Percentiles rank a stretch among this genome's conserved stretches.
Conservation (phyloP, 2,329 filamentous ascomycete species). For the Zymoseptoria tritici region DNA sequence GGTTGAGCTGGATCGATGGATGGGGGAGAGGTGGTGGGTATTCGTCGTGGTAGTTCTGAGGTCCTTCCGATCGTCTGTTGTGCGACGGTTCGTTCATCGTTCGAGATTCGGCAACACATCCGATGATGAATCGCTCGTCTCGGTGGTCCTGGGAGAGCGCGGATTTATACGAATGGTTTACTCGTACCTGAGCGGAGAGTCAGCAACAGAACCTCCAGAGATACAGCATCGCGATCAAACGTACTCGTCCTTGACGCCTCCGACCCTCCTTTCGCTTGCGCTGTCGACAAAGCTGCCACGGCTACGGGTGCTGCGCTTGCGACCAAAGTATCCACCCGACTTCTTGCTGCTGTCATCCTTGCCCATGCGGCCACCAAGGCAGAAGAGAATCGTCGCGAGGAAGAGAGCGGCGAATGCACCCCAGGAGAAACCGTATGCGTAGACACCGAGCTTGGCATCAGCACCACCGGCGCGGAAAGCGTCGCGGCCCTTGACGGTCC, state of each 20-base stretch:
- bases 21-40: not conserved
- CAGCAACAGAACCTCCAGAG: too few species aligned
- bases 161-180: not conserved
- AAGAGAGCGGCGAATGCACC: constrained; percentile 59
- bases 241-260: constrained; percentile 61
- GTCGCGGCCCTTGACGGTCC: constrained; percentile 63
- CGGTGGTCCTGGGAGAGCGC: too few species aligned
- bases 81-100: too few species aligned
- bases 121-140: too few species aligned
- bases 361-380: constrained; percentile 49
- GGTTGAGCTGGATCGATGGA: not conserved
- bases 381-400: constrained; percentile 61
- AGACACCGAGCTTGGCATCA: constrained; percentile 54
- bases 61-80: too few species aligned
- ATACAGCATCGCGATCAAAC: constrained; percentile 33
- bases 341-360: constrained; percentile 34
- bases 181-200: not conserved
- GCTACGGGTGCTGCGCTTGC: constrained; percentile 42
- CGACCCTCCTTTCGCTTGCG: constrained; percentile 50
- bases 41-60: too few species aligned
- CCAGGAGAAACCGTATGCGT: constrained; percentile 74
- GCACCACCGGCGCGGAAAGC: constrained; percentile 52
- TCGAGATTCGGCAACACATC: too few species aligned
- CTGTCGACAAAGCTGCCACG: constrained; percentile 50
- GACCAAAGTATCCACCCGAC: constrained; percentile 37